Conservation (phyloP, 257 asterid species). For the Gynochthodes officinalis region DNA sequence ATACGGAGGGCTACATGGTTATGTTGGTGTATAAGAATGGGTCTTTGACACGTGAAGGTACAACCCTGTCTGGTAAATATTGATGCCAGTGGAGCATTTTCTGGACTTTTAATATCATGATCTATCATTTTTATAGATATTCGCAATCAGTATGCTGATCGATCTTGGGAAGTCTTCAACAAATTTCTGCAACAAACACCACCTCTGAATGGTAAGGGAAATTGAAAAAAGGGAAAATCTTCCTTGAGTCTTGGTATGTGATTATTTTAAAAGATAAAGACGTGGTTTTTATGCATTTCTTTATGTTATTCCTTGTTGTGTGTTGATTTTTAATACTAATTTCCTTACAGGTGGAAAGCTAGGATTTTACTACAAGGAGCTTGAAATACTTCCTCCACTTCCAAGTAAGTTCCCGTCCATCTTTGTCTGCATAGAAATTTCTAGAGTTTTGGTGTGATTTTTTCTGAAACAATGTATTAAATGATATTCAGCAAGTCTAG, state of each 20-base stretch:
- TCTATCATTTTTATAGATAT: slow-evolving; percentile 38
- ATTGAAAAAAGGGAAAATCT: neutral
- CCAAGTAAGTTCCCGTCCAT: slow-evolving; percentile 48
- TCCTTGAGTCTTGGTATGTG: neutral
- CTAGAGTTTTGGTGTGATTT: neutral
- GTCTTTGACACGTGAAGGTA: slow-evolving; percentile 95
- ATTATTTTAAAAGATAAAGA: neutral
- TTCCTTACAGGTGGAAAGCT: slow-evolving; percentile 68
- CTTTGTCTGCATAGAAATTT: neutral
- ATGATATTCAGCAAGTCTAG: neutral
- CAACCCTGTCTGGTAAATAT: neutral
- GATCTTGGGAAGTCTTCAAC: slow-evolving; percentile 85
- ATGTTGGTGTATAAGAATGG: slow-evolving; percentile 93
- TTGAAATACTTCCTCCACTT: slow-evolving; percentile 86
- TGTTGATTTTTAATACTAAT: slow-evolving; percentile 14
- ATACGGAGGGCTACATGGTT: slow-evolving; percentile 73
- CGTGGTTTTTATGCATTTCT: neutral
- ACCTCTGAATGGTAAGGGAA: slow-evolving; percentile 67
- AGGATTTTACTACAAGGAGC: slow-evolving; percentile 91
- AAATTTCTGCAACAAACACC: slow-evolving; percentile 54
- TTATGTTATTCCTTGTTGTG: slow-evolving; percentile 5
- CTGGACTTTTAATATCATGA: neutral
- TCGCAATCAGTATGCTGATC: slow-evolving; percentile 64
- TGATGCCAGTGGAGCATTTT: neutral
- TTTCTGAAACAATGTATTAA: neutral